Base-by-base conservation (phyloP, 768 basidiomycete species). In the Psilocybe azurescens region DNA sequence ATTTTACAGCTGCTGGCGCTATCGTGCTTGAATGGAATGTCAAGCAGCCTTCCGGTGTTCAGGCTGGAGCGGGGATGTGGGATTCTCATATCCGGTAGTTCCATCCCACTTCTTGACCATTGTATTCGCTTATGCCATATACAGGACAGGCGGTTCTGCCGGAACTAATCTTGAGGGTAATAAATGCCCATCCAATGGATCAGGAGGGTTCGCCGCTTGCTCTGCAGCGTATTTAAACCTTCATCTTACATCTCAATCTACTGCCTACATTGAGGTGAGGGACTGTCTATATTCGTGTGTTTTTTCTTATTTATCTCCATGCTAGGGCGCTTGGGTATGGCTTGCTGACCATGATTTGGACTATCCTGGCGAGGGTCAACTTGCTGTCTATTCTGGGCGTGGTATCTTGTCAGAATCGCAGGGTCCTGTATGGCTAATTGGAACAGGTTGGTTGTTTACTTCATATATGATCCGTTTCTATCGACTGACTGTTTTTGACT, bases 321-420 rank as follows among this genome's bases (percentile, higher is more conserved):
- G 36, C 16, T 56, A 89, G 87, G 89, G 87, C 30, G 82, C 86
- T 20, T 93, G 91, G 92, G 78, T 91, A 7, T 94, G 92, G 92
- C 77, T 83, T 14, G 90, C 91, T 14, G 93, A 94, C 68, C 92
- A 94, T 67, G 87, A 91, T 60, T 79, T 93, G 24, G 92, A 94
- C 59, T 77, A 79, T 24, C 72, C 79, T 53, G 74, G 80, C 20
- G 63, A 69, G 13, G 73, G 77, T 10, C 85, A 88, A 67, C 74
- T 86, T 48, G 81, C 82, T 3, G 67, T 90, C 18, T 93, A 81
- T 67, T 80, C 84, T 8, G 92, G 89, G 0, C 84, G 92, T n/a
- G 92, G 92, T 1, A 84, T 94, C 48, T 74, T 91, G 9, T 90
- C 89, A 0, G 86, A 93, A 71, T 90, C 89, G 11, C 75, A 76